Conservation (phyloP, 1,284 basidiomycete species). For the Ceratorhiza oryzae-sativae region DNA sequence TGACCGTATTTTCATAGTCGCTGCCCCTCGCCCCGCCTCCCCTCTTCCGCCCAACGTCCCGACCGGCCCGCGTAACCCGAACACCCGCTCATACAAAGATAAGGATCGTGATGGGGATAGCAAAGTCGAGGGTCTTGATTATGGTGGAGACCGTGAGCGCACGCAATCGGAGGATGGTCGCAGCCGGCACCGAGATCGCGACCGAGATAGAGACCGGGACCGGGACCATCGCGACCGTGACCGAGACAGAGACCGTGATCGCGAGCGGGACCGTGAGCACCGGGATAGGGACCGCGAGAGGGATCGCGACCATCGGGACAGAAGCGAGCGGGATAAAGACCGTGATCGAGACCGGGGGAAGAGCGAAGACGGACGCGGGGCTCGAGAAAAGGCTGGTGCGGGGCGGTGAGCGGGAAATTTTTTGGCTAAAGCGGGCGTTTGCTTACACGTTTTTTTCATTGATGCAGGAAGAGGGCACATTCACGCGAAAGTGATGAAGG, state of each 20-base stretch:
- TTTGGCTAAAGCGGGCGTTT: background rate
- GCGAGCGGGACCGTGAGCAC: conserved; percentile 38
- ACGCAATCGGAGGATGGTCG: conserved; percentile 55
- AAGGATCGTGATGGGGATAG: conserved; percentile 83
- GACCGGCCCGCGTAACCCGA: conserved; percentile 77
- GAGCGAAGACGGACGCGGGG: conserved; percentile 32
- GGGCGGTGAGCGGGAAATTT: conserved; percentile 4
- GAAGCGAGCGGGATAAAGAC: conserved; percentile 40
- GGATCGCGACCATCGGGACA: conserved; percentile 36
- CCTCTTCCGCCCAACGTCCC: conserved; percentile 82
- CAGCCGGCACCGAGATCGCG: conserved; percentile 51
- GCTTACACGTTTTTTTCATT: conserved; percentile 14
- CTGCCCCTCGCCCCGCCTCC: conserved; percentile 70
- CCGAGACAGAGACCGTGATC: conserved; percentile 40
- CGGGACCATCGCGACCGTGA: conserved; percentile 40
- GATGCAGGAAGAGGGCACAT: conserved; percentile 31
- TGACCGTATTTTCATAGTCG: conserved; percentile 48
- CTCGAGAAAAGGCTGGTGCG: conserved; percentile 31
- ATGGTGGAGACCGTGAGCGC: conserved; percentile 63
- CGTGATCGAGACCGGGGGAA: conserved; percentile 40
- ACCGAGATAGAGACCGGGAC: conserved; percentile 41
- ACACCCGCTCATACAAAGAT: conserved; percentile 69
- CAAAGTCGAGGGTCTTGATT: conserved; percentile 83
- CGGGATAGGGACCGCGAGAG: conserved; percentile 38
- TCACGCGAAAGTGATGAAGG: conserved; percentile 39